Percentiles rank a stretch among this genome's conserved stretches.
These are phyloP conservation scores for Gentiana straminea DNA, from an alignment of 257 asterid genomes.

Conservation along the genomic window DNA sequence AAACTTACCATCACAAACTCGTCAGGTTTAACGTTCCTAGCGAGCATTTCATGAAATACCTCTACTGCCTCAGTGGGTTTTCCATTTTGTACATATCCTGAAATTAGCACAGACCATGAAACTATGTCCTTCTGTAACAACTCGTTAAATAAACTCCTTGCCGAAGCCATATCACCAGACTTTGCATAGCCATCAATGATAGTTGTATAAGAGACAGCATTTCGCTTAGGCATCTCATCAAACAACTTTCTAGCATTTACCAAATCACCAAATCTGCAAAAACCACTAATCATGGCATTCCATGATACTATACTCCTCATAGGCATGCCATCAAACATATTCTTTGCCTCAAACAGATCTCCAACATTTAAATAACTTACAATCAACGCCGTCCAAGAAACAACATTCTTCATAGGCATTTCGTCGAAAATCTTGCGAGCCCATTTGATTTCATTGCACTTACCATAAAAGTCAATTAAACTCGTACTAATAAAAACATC, in stretches of 20 bases:
- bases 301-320: constrained; percentile 41
- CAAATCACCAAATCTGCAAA: constrained; percentile 50
- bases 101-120: constrained; percentile 65
- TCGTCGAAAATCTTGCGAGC: constrained; percentile 52
- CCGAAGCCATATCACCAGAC: constrained; percentile 58
- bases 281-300: constrained; percentile 59
- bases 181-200: constrained; percentile 63
- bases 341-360: constrained; percentile 27
- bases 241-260: constrained; percentile 38
- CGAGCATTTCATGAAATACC: constrained; percentile 37
- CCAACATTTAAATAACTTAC: constrained; percentile 38
- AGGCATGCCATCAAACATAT: constrained; percentile 61
- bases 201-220: constrained; percentile 46
- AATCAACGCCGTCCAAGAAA: constrained; percentile 69
- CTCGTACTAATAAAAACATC: constrained; percentile 56
- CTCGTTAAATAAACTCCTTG: constrained; percentile 49
- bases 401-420: constrained; percentile 44
- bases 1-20: constrained; percentile 58
- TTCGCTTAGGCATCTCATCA: constrained; percentile 38
- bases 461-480: constrained; percentile 63
- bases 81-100: constrained; percentile 65
- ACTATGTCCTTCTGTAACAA: constrained; percentile 40
- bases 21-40: constrained; percentile 37
- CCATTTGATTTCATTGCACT: constrained; percentile 42
- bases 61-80: constrained; percentile 48